Percentiles rank a stretch among this genome's conserved stretches.
Conservation (phyloP, 306 rosid genomes). For the Quercus wislizeni region DNA sequence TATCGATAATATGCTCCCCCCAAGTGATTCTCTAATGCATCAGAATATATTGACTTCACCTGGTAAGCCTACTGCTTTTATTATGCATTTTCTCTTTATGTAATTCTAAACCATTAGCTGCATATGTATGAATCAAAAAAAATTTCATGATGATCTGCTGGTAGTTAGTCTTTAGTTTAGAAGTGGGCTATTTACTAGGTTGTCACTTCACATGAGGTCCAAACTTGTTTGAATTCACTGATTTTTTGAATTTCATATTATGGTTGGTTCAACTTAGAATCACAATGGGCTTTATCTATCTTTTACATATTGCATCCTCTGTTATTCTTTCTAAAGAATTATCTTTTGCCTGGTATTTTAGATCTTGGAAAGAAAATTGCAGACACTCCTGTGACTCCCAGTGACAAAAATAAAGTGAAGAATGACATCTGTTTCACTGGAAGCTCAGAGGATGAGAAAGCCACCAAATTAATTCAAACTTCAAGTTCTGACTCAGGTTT, state of each 20-base stretch:
- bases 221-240: neutral
- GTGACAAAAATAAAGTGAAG: conserved; percentile 36
- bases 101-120: neutral
- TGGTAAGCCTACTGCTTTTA: conserved; percentile 38
- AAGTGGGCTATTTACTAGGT: neutral
- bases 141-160: neutral
- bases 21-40: conserved; percentile 24
- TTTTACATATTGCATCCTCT: conserved; percentile 8
- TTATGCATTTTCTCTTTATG: neutral
- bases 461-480: conserved; percentile 19
- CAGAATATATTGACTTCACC: conserved; percentile 37
- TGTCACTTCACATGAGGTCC: neutral
- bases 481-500: conserved; percentile 28
- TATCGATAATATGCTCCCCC: conserved; percentile 45
- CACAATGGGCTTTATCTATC: conserved; percentile 11
- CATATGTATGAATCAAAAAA: neutral
- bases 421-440: conserved; percentile 21
- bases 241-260: neutral
- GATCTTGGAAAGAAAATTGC: conserved; percentile 44
- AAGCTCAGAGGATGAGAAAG: conserved; percentile 35
- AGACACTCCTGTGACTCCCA: conserved; percentile 28
- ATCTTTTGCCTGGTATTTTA: conserved; percentile 24
- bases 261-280: neutral
- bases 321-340: conserved; percentile 2
- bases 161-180: neutral